Base-by-base conservation (phyloP, 2,329 filamentous ascomycete species). In the Botrytis porri region DNA sequence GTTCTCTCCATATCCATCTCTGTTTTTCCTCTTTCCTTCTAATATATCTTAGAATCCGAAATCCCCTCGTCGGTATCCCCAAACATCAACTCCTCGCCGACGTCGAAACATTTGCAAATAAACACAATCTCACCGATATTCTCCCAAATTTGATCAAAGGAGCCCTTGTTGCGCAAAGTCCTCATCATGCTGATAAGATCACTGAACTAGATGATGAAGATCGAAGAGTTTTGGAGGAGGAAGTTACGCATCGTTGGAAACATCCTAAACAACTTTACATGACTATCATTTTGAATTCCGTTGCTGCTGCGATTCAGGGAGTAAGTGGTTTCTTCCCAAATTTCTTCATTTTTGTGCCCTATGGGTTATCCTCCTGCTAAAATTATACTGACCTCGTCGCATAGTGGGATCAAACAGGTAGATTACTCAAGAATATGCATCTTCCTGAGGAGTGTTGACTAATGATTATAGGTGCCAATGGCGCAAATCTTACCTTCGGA, bases 131-230 rank as follows among this genome's bases (percentile, higher is more conserved):
- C 45, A 81, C 83, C 2, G 87, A 91, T 66, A 85, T 90, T 75
- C 82, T 88, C 6, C 82, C 83, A 2, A 80, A 91, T 29, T 84
- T 94, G 71, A 85, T 87, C 72, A 91, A 91, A 77, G 93, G 92
- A 51, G 93, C 92, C 8, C 85, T 95, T 10, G 88, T 94, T 22
- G 93, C 93, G 4, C 92, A 93, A 80, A 88, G 91, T 77, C 92
- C 92, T 0, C 84, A 85, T 43, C 92, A 88, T 80, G 90, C 92
- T 73, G 83, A 86, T 57, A 85, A 94, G 63, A 82, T 81, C 6
- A 86, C 87, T 75, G 83, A 87, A 70, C 85, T 95, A 1, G 83
- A 85, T 69, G 85, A 90, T 16, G 83, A 84, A 0, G 91, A 92
- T 79, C 87, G 90, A 73, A 82, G 85, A n/a, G 85, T 84, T 20